Conservation (phyloP, 805 yeast genomes). For the Monosporozyma unispora region DNA sequence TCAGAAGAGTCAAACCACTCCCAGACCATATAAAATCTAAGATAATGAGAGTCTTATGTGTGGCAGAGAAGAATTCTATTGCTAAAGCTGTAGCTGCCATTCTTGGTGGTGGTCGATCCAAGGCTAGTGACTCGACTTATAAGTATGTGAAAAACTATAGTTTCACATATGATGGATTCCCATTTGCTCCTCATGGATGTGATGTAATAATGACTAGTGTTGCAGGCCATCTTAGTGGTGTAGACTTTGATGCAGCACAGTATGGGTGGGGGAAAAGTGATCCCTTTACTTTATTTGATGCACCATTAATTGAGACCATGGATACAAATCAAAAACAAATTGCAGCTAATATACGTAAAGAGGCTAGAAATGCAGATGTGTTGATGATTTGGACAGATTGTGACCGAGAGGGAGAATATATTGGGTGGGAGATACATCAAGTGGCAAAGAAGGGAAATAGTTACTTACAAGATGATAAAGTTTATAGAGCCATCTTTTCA, state of each 20-base stretch:
- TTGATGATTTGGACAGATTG: slow-evolving; percentile 98
- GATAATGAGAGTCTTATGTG: slow-evolving; percentile 72
- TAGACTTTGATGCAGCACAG: slow-evolving; percentile 44
- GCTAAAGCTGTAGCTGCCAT: slow-evolving; percentile 67
- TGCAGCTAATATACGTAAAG: slow-evolving; percentile 56
- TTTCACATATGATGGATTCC: slow-evolving; percentile 50
- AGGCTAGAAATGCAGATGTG: slow-evolving; percentile 50
- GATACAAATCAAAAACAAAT: slow-evolving; percentile 39
- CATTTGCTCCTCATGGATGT: slow-evolving; percentile 50
- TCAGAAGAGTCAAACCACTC: neutral
- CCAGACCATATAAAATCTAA: neutral
- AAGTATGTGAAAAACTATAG: slow-evolving; percentile 75
- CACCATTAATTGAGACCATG: slow-evolving; percentile 45
- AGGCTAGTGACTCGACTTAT: slow-evolving; percentile 40
- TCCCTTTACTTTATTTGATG: slow-evolving; percentile 61
- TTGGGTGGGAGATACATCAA: slow-evolving; percentile 72
- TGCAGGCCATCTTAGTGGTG: slow-evolving; percentile 67
- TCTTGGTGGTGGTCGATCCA: slow-evolving; percentile 62
- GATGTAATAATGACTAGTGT: slow-evolving; percentile 89
- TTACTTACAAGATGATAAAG: slow-evolving; percentile 36
- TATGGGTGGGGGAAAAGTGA: slow-evolving; percentile 58
- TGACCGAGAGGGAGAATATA: slow-evolving; percentile 92
- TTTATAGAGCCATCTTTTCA: slow-evolving; percentile 76
- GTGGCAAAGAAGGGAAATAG: slow-evolving; percentile 47
- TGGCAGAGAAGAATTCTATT: slow-evolving; percentile 95